Conservation (phyloP, 768 basidiomycete species). For the Russula ochroleuca region DNA sequence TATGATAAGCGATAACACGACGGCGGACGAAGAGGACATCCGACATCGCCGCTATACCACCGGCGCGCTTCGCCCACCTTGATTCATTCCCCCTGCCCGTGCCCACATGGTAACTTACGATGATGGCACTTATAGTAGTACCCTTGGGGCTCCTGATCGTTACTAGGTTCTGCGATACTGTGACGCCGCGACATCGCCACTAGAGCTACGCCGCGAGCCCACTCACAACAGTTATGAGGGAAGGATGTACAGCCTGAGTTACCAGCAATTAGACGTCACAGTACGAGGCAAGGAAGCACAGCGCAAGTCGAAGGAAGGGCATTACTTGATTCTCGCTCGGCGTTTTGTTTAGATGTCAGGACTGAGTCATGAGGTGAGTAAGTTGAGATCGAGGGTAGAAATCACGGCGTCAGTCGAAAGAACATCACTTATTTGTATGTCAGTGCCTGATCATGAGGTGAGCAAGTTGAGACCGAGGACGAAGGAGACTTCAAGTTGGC, state of each 20-base stretch:
- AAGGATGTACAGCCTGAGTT: not conserved
- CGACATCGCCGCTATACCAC: not conserved
- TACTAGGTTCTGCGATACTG: not conserved
- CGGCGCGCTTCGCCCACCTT: not conserved
- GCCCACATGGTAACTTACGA: not conserved
- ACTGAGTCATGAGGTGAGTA: not conserved
- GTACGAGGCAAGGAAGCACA: not conserved
- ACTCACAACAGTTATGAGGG: not conserved
- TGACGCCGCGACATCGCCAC: too few relatives aligned
- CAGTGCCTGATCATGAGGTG: not conserved
- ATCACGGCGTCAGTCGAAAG: not conserved
- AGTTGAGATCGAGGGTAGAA: not conserved
- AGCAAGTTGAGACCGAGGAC: not conserved
- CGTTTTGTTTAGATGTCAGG: not conserved
- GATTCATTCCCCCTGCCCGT: not conserved
- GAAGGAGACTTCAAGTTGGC: not conserved
- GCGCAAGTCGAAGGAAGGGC: not conserved
- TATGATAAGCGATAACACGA: not conserved
- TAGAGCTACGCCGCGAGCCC: not conserved
- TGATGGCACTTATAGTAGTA: not conserved
- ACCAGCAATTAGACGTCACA: not conserved
- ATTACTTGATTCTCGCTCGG: not conserved
- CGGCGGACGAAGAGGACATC: not conserved
- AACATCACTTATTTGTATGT: not conserved
- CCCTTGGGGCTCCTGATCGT: not conserved